Evolutionary conservation across 1,284 basidiomycete genomes (phyloP), one percentile per base, ranked within the genome.

Genomic region (Ceratobasidium sp.): DNA sequence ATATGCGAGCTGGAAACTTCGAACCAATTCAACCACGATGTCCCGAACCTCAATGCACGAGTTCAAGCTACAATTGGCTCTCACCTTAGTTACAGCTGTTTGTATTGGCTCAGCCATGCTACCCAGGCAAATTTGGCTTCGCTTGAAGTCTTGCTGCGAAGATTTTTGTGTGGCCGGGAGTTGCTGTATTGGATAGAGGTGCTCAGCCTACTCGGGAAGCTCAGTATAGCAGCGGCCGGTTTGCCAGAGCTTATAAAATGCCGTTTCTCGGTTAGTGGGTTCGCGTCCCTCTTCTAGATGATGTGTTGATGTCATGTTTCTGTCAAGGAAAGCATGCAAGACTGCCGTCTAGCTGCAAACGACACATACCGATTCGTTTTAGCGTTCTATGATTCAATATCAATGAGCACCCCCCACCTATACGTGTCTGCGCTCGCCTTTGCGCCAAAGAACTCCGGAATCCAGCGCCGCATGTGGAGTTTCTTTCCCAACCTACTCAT

Each of bases 371-470:
- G 61, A 2, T 58, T 77, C 26, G 69, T 77, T 45, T 23, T 53
- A 26, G 23, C 35, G 13, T 77, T 73, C 54, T 60, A 45, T 17
- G 53, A 56, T 20, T 37, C 54, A 10, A 77, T 77, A 33, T 67
- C 49, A 6, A n/a, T n/a, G 26, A 73, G 76, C 51, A 54, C 71
- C 20, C 42, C 45, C n/a, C 76, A 77, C 23, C 49, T 77, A 3
- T 77, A 77, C 28, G 28, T 53, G 20, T 77, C 76, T 13, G 76
- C 76, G 20, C 76, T 77, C 1, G 47, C 66, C 8, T 64, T 71
- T 47, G 49, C 68, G 6, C 68, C 60, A 20, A 8, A 8, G 10
- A 7, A 37, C 7, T 63, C 37, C 3, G 33, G 20, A 31, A 35
- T 63, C 3, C 13, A 7, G 2, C 28, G 20, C 11, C 60, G 33